These are phyloP conservation scores for Penicillium palitans DNA, from an alignment of 2,329 filamentous ascomycete species.

Conservation along the genomic window DNA sequence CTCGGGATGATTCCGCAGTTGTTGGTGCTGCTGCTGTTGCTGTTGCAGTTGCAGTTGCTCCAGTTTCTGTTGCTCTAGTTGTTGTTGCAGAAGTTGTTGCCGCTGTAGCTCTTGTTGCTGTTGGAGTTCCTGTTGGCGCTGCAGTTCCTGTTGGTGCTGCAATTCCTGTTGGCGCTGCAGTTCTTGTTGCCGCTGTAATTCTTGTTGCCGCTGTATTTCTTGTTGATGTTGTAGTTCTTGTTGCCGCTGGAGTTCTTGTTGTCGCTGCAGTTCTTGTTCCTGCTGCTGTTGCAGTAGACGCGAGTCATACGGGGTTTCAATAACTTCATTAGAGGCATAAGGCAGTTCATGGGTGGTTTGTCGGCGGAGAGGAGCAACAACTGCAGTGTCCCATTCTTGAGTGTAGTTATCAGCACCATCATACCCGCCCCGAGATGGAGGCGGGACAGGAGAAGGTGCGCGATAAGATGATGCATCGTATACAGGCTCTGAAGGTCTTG, in stretches of 20 bases:
- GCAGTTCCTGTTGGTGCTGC: neutral
- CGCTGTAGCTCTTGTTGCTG: neutral
- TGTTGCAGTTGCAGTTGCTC: neutral
- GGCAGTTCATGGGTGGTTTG: constrained; percentile 25
- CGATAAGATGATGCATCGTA: constrained; percentile 48
- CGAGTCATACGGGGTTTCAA: constrained; percentile 24
- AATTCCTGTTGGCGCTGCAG: neutral
- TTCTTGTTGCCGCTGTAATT: constrained; percentile 12
- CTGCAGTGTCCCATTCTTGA: constrained; percentile 26
- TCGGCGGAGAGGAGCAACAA: constrained; percentile 22
- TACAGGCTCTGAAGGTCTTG: constrained; percentile 64
- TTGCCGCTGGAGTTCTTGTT: neutral
- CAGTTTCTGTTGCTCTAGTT: neutral
- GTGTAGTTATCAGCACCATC: constrained; percentile 35
- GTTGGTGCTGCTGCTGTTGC: constrained; percentile 15
- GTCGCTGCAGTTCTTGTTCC: neutral
- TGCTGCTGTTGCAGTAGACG: constrained; percentile 20
- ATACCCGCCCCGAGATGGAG: constrained; percentile 23
- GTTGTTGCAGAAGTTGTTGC: neutral
- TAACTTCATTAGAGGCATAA: constrained; percentile 23
- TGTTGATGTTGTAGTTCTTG: neutral
- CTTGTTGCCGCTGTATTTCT: neutral
- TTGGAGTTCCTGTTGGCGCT: neutral
- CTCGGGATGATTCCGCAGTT: constrained; percentile 26
- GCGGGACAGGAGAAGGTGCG: constrained; percentile 23